Evolutionary conservation across 371 early-diverging fungal species (phyloP), one percentile per base, ranked within the genome.

Genomic region (Saksenaea oblongispora): DNA sequence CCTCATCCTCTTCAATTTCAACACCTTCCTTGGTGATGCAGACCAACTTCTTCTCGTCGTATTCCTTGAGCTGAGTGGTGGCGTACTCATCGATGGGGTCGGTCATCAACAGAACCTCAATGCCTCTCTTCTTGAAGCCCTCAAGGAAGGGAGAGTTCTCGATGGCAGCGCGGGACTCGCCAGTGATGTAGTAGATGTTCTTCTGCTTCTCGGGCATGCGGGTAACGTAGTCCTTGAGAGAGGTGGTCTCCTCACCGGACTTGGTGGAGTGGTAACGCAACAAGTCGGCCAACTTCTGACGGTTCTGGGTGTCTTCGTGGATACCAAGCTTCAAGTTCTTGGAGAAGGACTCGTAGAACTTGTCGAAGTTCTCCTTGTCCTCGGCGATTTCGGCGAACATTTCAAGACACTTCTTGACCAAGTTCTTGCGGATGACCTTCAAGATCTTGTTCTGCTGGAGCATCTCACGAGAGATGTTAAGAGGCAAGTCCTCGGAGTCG

Each of bases 141-240:
- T 99, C 99, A 36, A 99, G 84, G 93, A 97, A 99, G 51, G 99
- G 99, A 68, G 95, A 92, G 82, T 93, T 93, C 82, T 97, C 97
- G 57, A 99, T 95, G 36, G 95, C 94, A 69, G 91, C 87, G 70
- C 92, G 91, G 78, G 91, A 91, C 81, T 97, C 95, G 67, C 99
- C 99, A 64, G 99, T 99, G 85, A 99, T 93, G 89, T 97, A 97
- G 91, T 95, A 95, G 79, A 95, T 95, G 81, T 87, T 88, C 88
- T 93, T 80, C 64, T 84, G 95, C 68, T 85, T 87, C 74, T 91
- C 86, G 73, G 84, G 85, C 92, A 94, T 94, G 66, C 91, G 85
- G 26, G 82, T 83, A 26, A 91, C 82, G 74, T 96, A 96, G 62
- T 89, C 92, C 66, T 91, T 90, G 56, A 96, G 79, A 13, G 88